phyloP scores from a whole-genome alignment of 371 early-diverging fungal genomes.

The Batrachochytrium dendrobatidis region DNA sequence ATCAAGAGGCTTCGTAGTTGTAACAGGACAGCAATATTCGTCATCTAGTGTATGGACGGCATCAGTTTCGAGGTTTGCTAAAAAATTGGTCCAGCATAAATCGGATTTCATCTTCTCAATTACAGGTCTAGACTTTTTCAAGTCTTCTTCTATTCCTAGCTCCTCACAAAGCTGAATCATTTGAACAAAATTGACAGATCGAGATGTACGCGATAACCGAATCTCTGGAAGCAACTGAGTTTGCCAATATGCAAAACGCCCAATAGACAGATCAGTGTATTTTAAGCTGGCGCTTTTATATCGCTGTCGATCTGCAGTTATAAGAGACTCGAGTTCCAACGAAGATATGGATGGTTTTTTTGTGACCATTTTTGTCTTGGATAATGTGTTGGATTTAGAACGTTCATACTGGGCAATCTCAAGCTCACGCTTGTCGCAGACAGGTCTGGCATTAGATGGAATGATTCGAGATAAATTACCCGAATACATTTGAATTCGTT shows the following conservation, averaged over 20 bases:
- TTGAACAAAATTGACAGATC: background rate
- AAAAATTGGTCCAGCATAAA: no score
- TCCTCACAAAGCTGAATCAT: background rate
- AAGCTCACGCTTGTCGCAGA: slow-evolving; percentile 15
- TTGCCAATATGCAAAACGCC: slow-evolving; percentile 1
- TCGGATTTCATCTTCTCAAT: background rate
- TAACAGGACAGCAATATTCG: no score
- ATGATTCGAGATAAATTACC: slow-evolving; percentile 34
- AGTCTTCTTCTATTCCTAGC: background rate
- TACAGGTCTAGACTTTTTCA: background rate
- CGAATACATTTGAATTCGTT: slow-evolving; percentile 25
- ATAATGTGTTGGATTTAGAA: background rate
- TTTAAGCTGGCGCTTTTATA: background rate
- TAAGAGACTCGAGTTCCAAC: background rate
- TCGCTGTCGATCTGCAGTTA: background rate
- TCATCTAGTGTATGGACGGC: no score
- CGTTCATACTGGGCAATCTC: no score
- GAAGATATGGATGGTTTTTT: background rate
- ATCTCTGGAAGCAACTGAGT: background rate
- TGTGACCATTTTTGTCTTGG: background rate
- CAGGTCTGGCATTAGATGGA: slow-evolving; percentile 42
- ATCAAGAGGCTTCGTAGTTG: no score
- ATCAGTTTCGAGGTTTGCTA: no score
- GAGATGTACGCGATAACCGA: background rate
- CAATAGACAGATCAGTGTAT: background rate